These are phyloP conservation scores for Vinca minor DNA, from an alignment of 257 asterid genomes.

Conservation along the genomic window DNA sequence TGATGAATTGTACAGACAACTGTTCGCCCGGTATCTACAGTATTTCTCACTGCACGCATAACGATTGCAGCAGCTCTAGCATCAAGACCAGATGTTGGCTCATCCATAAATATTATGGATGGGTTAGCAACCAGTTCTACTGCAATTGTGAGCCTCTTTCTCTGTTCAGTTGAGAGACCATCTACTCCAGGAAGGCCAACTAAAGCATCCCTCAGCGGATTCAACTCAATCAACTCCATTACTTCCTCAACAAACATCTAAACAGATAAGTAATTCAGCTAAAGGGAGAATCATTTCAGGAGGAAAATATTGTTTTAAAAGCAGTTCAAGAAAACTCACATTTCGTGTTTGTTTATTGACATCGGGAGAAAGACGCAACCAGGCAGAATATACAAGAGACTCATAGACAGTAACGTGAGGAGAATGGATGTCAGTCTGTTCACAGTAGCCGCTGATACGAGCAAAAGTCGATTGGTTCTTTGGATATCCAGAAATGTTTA, in stretches of 20 bases:
- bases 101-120: slow-evolving; percentile 79
- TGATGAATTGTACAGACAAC: slow-evolving; percentile 83
- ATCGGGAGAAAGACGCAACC: slow-evolving; percentile 71
- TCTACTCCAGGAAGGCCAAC: slow-evolving; percentile 86
- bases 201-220: slow-evolving; percentile 46
- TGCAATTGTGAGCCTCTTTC: slow-evolving; percentile 68
- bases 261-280: neutral
- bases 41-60: slow-evolving; percentile 67
- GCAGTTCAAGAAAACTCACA: slow-evolving; percentile 19
- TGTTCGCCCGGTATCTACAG: slow-evolving; percentile 66
- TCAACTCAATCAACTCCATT: slow-evolving; percentile 72
- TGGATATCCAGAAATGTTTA: slow-evolving; percentile 66
- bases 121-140: slow-evolving; percentile 80
- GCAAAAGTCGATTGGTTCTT: slow-evolving; percentile 72
- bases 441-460: slow-evolving; percentile 74
- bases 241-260: slow-evolving; percentile 80
- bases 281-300: neutral
- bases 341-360: slow-evolving; percentile 41
- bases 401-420: slow-evolving; percentile 72
- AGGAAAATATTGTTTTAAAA: neutral
- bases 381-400: slow-evolving; percentile 63
- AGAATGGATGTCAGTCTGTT: slow-evolving; percentile 74
- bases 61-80: slow-evolving; percentile 88
- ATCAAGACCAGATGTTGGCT: slow-evolving; percentile 77
- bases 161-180: slow-evolving; percentile 77